Percentiles rank a stretch among this genome's conserved stretches.
Conservation (phyloP, 495 filamentous ascomycete species). For the Aspergillus hancockii region DNA sequence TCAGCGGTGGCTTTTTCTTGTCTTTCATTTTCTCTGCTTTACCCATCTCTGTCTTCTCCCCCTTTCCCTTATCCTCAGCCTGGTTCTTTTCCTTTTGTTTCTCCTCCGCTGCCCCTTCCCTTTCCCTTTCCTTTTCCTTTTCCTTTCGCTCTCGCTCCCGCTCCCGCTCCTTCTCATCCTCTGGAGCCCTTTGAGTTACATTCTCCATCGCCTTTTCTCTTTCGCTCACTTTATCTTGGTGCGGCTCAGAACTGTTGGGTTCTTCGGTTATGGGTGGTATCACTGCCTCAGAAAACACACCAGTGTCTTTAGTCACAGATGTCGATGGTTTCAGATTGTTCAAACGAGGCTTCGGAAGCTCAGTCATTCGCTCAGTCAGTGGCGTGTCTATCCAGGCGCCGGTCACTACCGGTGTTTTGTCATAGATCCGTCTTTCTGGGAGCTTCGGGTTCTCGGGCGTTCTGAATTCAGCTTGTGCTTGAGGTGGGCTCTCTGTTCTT, state of each 20-base stretch:
- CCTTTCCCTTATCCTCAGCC: slow-evolving; percentile 1
- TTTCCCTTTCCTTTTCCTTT: slow-evolving; percentile 7
- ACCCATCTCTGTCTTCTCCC: background rate
- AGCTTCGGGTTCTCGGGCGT: slow-evolving; percentile 48
- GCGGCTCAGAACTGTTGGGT: background rate
- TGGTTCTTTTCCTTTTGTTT: background rate
- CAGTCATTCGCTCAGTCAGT: slow-evolving; percentile 39
- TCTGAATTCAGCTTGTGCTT: slow-evolving; percentile 20
- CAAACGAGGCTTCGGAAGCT: slow-evolving; percentile 33
- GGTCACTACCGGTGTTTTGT: slow-evolving; percentile 51
- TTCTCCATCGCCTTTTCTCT: slow-evolving; percentile 2
- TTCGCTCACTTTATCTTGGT: background rate
- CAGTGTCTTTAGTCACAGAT: background rate
- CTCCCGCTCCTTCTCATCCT: background rate
- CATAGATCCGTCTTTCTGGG: slow-evolving; percentile 33
- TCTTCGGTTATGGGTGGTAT: background rate
- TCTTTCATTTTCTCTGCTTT: slow-evolving; percentile 19
- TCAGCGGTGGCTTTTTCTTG: slow-evolving; percentile 27
- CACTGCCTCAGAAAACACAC: background rate
- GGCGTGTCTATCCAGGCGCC: slow-evolving; percentile 58
- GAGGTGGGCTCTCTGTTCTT: slow-evolving; percentile 54
- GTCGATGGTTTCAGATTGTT: slow-evolving; percentile 27
- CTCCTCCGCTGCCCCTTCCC: background rate
- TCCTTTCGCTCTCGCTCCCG: slow-evolving; percentile 9
- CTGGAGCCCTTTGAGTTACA: background rate